A percentile compares a stretch with the other conserved stretches of the same genome.
phyloP scores from a whole-genome alignment of 2,329 filamentous ascomycete species.

The Scedosporium dehoogii region DNA sequence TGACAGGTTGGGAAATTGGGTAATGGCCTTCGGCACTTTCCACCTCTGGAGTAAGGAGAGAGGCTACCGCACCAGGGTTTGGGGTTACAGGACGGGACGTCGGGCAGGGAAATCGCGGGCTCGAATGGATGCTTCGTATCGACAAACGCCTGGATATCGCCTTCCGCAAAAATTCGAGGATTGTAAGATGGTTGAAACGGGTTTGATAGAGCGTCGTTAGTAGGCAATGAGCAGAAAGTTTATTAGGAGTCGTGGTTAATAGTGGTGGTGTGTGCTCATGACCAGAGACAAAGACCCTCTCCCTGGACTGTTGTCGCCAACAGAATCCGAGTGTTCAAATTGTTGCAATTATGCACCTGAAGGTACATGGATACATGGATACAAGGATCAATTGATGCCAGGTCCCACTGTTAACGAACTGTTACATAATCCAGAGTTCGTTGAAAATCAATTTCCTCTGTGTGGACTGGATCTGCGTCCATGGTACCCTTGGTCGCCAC shows the following conservation, averaged over 20 bases:
- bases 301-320: slow-evolving; percentile 5
- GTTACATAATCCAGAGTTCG: background rate
- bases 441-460: background rate
- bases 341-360: background rate
- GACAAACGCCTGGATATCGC: background rate
- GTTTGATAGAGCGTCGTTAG: background rate
- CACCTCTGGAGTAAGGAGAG: background rate
- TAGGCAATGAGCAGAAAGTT: background rate
- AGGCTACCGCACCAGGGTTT: background rate
- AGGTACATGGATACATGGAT: background rate
- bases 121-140: background rate
- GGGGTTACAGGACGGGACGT: background rate
- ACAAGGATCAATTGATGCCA: background rate
- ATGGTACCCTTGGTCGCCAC: background rate
- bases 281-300: slow-evolving; percentile 2
- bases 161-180: background rate
- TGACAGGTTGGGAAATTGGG: background rate
- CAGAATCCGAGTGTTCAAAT: background rate
- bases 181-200: background rate
- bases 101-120: background rate
- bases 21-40: background rate
- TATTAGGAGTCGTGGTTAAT: background rate
- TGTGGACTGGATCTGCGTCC: background rate
- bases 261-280: slow-evolving; percentile 6
- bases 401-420: background rate